Evolutionary conservation across 352 stramenopile species (phyloP).

Genomic region (Pythium dissotocum): DNA sequence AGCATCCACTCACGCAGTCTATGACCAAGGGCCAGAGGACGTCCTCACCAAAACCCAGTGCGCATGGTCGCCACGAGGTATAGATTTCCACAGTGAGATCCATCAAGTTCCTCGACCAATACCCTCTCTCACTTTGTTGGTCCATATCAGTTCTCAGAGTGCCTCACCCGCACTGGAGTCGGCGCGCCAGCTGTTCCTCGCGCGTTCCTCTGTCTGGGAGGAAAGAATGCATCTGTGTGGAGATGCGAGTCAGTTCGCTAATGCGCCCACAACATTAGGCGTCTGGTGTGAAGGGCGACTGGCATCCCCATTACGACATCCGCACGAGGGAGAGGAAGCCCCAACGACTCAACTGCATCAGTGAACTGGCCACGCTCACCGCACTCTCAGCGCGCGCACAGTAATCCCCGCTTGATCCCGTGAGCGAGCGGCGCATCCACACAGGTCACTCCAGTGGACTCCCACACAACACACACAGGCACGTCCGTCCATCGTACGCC

Average conservation of each 20-base stretch:
- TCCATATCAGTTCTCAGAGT: neutral
- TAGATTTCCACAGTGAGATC: neutral
- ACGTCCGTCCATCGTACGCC: too few species aligned
- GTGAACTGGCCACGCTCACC: neutral
- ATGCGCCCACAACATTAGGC: neutral
- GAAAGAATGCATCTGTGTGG: neutral
- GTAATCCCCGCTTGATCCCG: too few species aligned
- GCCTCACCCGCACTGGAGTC: constrained; percentile 6
- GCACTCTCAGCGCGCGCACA: neutral
- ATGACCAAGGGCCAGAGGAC: neutral
- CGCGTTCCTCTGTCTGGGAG: neutral
- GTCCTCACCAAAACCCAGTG: neutral
- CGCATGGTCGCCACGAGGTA: neutral
- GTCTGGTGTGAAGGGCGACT: neutral
- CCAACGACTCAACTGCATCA: too few species aligned
- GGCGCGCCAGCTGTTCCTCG: constrained; percentile 29
- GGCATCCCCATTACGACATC: neutral
- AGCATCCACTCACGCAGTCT: neutral
- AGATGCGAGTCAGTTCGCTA: neutral
- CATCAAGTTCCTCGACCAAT: too few species aligned
- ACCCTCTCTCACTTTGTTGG: neutral
- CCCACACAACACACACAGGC: too few species aligned
- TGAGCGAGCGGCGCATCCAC: too few species aligned
- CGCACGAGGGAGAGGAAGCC: neutral
- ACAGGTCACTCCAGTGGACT: too few species aligned